Evolutionary conservation across 768 basidiomycete genomes (phyloP), one percentile per base, ranked within the genome.

Genomic region (Suillus discolor): DNA sequence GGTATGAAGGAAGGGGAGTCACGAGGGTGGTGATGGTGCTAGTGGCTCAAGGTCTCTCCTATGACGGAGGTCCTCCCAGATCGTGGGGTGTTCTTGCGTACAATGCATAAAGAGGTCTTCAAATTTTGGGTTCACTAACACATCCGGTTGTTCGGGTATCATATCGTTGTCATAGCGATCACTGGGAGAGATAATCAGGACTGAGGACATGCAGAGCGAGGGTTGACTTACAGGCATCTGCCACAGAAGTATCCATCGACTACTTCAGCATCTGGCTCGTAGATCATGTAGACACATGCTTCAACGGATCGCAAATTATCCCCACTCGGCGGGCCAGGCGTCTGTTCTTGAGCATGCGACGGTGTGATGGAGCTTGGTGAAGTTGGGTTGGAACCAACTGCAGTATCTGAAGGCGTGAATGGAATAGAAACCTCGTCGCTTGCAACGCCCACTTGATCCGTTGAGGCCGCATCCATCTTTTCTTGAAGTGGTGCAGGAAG

Each of bases 61-160:
- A 60, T 62, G 53, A 34, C 68, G 81, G 42, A 85, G 67, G 34
- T 73, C 72, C n/a, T 81, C 73, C 86, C 87, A 89, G 20, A 80
- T 83, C 4, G 75, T 67, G 5, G 79, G 79, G 61, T 89, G 88
- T 66, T 83, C 81, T 16, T 70, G 74, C 67, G 76, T 72, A 71
- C 83, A 85, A 69, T 89, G 88, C 49, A 71, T 74, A 4, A 84
- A 72, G n/a, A 85, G 79, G 57, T 80, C 74, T 55, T 84, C 81
- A 44, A 81, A 75, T 16, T 69, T 66, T 7, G 76, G 75, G 36
- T 67, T 61, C 54, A 73, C 44, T 25, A 77, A 60, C 11, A 78
- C 65, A 42, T 75, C 76, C 3, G 76, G 76, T 36, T 70, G 73
- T 36, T 77, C 76, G 1, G 66, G 67, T 44, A 74, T 67, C 75